Conservation (phyloP, 169 alveolate species). For the Eimeria nieschulzi region DNA sequence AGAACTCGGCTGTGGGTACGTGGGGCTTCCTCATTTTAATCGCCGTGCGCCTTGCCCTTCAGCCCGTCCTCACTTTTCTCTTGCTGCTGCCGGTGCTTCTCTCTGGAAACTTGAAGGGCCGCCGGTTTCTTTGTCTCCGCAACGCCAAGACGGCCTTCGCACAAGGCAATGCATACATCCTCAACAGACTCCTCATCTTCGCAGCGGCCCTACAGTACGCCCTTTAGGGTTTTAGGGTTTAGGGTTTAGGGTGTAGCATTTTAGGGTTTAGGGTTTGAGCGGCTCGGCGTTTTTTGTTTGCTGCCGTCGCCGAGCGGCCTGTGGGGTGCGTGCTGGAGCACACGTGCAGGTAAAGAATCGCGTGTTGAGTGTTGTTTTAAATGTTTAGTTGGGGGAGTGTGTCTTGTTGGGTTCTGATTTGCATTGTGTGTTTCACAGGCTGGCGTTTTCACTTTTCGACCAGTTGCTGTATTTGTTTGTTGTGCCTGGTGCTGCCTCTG, state of each 20-base stretch:
- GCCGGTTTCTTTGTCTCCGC: neutral
- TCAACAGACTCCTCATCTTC: conserved; percentile 5
- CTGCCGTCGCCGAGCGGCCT: neutral
- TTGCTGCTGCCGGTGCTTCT: conserved; percentile 49
- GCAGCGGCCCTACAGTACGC: neutral
- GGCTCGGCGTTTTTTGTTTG: neutral
- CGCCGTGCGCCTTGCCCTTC: conserved; percentile 31
- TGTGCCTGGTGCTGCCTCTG: neutral
- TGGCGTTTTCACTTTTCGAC: conserved; percentile 4
- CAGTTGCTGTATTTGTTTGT: neutral
- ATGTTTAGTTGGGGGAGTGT: neutral
- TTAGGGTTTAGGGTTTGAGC: neutral
- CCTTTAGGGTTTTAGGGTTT: conserved; percentile 6
- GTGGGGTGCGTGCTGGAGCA: neutral
- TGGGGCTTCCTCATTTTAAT: conserved; percentile 21
- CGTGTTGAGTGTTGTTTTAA: neutral
- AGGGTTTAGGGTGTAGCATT: neutral
- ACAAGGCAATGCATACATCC: neutral
- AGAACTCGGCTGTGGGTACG: conserved; percentile 22
- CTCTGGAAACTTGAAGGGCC: neutral
- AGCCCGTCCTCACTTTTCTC: conserved; percentile 37
- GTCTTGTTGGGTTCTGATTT: no score
- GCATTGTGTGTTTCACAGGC: neutral
- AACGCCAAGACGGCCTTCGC: neutral
- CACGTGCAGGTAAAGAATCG: neutral